These are phyloP conservation scores for Eustoma russellianum DNA, from an alignment of 257 asterid genomes.

Conservation along the genomic window DNA sequence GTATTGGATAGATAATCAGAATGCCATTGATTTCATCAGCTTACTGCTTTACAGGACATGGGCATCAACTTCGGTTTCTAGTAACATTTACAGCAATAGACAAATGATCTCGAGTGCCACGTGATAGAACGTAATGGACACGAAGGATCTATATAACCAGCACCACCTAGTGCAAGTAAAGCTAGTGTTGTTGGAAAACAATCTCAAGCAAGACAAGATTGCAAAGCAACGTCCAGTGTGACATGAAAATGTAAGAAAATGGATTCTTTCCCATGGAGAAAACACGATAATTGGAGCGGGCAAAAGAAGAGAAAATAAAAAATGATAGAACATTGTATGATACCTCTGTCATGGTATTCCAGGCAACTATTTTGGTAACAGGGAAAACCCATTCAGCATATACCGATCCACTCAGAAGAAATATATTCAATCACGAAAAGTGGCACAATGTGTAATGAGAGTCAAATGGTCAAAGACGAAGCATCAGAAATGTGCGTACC, in stretches of 20 bases:
- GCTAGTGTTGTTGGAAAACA: not conserved
- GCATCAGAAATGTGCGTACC: conserved; percentile 26
- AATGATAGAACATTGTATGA: too few relatives aligned
- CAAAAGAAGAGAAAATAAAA: not conserved
- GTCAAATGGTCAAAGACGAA: not conserved
- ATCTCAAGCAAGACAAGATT: not conserved
- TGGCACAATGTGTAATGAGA: not conserved
- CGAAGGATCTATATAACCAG: too few relatives aligned
- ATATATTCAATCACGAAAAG: not conserved
- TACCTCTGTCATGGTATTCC: too few relatives aligned
- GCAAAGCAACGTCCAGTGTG: not conserved
- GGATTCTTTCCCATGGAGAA: not conserved
- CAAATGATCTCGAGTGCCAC: too few relatives aligned
- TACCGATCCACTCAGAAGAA: not conserved
- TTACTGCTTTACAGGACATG: too few relatives aligned
- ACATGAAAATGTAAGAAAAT: not conserved
- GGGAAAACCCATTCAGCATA: not conserved
- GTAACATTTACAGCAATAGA: too few relatives aligned
- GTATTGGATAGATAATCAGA: conserved; percentile 4
- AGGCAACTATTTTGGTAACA: not conserved
- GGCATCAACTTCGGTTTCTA: too few relatives aligned
- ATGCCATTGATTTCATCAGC: not conserved
- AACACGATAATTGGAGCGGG: too few relatives aligned
- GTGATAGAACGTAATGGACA: too few relatives aligned
- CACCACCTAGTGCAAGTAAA: too few relatives aligned